Evolutionary conservation across 1,139 yeast genomes (phyloP), one percentile per base, ranked within the genome.

Genomic region (Pneumocystis murina): DNA sequence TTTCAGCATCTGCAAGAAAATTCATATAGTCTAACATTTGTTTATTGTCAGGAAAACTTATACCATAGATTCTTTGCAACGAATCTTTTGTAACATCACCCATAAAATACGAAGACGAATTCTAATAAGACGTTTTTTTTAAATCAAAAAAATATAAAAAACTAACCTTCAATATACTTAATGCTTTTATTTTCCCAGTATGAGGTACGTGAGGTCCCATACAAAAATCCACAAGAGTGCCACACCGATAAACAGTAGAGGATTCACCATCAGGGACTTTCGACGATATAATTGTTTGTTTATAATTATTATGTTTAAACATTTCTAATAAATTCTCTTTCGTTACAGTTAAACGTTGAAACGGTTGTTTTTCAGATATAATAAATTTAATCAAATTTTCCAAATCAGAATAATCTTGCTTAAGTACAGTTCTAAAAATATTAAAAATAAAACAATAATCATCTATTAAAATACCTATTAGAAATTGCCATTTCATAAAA

Each of bases 181-280:
- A 84, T 61, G 96, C 87, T 82, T 94, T 94, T 72, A 94, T 89
- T 75, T 87, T 86, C 68, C 98, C 98, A 60, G 98, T 90, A 77
- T 92, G 95, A 66, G 97, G 97, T 69, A 94, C 87, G 75, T 94
- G 99, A 62, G 99, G 99, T 70, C 99, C 99, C 67, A 88, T 82
- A 82, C 99, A 94, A 75, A 94, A 82, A 77, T 94, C 99, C 72
- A 94, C 92, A 76, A 94, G 83, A 61, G 96, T 90, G 71, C 99
- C 99, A 79, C 97, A 92, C 79, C 97, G 85, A 80, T 94, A 94
- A 60, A 94, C 97, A 61, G 98, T 92, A 71, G 97, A 85, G 61
- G 95, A 84, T 61, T 96, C 90, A 59, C 95, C 96, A 75, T 94
- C 98, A 68, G 97, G 96, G 68, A 94, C 83, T 80, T 94, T 92